phyloP scores from a whole-genome alignment of 2,329 filamentous ascomycete genomes.

The Dactylellina sp. region DNA sequence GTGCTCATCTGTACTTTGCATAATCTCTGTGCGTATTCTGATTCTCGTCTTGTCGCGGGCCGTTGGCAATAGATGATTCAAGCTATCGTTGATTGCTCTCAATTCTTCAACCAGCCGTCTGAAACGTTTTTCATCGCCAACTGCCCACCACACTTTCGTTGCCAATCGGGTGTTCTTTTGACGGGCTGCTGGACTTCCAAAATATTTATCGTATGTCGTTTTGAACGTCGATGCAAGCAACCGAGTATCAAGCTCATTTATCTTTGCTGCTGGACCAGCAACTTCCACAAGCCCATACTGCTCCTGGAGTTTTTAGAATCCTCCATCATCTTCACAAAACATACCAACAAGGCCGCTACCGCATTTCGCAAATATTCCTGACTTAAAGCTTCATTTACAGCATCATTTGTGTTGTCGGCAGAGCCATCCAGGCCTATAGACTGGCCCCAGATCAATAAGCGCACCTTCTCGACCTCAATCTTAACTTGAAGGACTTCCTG shows the following conservation, averaged over 20 bases:
- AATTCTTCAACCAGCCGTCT: slow-evolving; percentile 10
- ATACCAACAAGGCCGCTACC: slow-evolving; percentile 12
- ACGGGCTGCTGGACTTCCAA: neutral
- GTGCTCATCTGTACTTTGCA: slow-evolving; percentile 10
- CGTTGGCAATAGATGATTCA: slow-evolving; percentile 9
- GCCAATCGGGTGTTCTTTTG: neutral
- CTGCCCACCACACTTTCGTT: slow-evolving; percentile 8
- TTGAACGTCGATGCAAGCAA: slow-evolving; percentile 21
- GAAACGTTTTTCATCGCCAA: slow-evolving; percentile 9
- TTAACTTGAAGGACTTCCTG: slow-evolving; percentile 21
- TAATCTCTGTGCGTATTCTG: slow-evolving; percentile 12
- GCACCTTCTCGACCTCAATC: slow-evolving; percentile 21
- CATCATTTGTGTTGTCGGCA: slow-evolving; percentile 3
- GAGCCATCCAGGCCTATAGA: slow-evolving; percentile 15
- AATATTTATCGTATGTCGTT: slow-evolving; percentile 12
- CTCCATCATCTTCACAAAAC: slow-evolving; percentile 19
- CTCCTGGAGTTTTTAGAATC: slow-evolving; percentile 6
- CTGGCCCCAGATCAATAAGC: slow-evolving; percentile 15
- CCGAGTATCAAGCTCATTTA: neutral
- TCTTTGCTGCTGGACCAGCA: neutral
- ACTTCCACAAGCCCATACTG: slow-evolving; percentile 9
- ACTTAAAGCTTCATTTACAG: slow-evolving; percentile 8
- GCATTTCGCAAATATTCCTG: slow-evolving; percentile 6
- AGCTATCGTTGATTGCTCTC: slow-evolving; percentile 13
- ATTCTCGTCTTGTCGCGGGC: slow-evolving; percentile 7